Conservation (phyloP, 1,139 yeast species). For the Pneumocystis wakefieldiae region DNA sequence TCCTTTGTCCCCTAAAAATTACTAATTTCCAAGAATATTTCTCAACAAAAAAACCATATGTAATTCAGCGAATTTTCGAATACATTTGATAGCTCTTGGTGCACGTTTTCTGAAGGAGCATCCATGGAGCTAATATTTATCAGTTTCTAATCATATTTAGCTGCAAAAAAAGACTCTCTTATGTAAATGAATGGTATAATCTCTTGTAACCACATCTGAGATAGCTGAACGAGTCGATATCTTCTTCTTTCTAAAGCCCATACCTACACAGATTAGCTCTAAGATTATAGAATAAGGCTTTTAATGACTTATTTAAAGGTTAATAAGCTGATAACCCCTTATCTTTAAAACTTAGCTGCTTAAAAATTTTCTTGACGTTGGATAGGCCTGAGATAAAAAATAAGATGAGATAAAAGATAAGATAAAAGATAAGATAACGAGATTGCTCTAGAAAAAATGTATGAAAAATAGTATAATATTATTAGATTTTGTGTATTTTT, state of each 20-base stretch:
- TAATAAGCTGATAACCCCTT: too few relatives aligned
- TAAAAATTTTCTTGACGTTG: not conserved
- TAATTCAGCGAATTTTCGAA: slow-evolving; percentile 94
- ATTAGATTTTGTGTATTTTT: not conserved
- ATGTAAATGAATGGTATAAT: slow-evolving; percentile 99
- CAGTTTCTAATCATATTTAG: slow-evolving; percentile 8
- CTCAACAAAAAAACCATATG: slow-evolving; percentile 45
- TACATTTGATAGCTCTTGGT: slow-evolving; percentile 98
- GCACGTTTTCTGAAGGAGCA: slow-evolving; percentile 99
- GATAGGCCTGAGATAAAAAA: too few relatives aligned
- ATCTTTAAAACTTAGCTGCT: not conserved
- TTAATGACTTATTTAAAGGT: not conserved
- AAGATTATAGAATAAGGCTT: not conserved
- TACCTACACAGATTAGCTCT: not conserved
- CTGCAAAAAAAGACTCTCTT: slow-evolving; percentile 64
- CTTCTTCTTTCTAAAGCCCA: not conserved
- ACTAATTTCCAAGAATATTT: not conserved
- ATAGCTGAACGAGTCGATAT: slow-evolving; percentile 35
- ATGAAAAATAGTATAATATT: not conserved
- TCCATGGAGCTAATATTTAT: slow-evolving; percentile 35
- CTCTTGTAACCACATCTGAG: slow-evolving; percentile 99
- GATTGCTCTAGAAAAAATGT: not conserved
- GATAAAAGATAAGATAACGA: not conserved
- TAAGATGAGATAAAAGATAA: not conserved
- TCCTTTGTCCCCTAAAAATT: slow-evolving; percentile 62